Evolutionary conservation across 78 protist species (phyloP).

Genomic region (Acrasis kona): DNA sequence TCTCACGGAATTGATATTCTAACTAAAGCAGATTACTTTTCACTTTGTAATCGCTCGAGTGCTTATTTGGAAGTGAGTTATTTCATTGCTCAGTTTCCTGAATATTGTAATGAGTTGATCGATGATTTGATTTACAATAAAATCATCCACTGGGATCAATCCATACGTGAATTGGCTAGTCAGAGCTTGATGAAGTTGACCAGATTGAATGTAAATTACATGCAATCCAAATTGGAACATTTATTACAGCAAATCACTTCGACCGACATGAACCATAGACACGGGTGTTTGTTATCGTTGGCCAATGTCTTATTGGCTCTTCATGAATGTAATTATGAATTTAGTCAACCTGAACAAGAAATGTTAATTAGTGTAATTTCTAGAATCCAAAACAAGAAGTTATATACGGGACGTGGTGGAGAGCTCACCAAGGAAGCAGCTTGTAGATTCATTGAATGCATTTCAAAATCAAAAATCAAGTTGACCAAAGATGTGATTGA

Average conservation of each 20-base stretch:
- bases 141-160: slow-evolving; percentile 72
- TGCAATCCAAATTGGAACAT: neutral
- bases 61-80: slow-evolving; percentile 46
- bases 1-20: slow-evolving; percentile 90
- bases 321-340: too few species aligned
- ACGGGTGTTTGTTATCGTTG: slow-evolving; percentile 49
- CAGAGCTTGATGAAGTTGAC: slow-evolving; percentile 24
- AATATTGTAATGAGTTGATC: slow-evolving; percentile 41
- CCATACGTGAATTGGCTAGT: slow-evolving; percentile 53
- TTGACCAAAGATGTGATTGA: slow-evolving; percentile 10
- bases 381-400: slow-evolving; percentile 47
- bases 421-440: slow-evolving; percentile 50
- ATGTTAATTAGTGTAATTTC: too few species aligned
- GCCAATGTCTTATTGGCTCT: slow-evolving; percentile 37
- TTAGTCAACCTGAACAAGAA: too few species aligned
- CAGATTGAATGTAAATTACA: neutral
- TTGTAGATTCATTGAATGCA: slow-evolving; percentile 44
- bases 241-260: slow-evolving; percentile 1
- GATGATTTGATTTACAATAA: slow-evolving; percentile 42
- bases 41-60: slow-evolving; percentile 48
- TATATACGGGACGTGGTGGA: slow-evolving; percentile 74
- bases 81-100: slow-evolving; percentile 36
- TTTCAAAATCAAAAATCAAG: slow-evolving; percentile 30
- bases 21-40: slow-evolving; percentile 73
- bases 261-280: too few species aligned